Percentiles rank a stretch among this genome's conserved stretches.
phyloP scores from a whole-genome alignment of 2,329 filamentous ascomycete species.

The Penicillium sp. region DNA sequence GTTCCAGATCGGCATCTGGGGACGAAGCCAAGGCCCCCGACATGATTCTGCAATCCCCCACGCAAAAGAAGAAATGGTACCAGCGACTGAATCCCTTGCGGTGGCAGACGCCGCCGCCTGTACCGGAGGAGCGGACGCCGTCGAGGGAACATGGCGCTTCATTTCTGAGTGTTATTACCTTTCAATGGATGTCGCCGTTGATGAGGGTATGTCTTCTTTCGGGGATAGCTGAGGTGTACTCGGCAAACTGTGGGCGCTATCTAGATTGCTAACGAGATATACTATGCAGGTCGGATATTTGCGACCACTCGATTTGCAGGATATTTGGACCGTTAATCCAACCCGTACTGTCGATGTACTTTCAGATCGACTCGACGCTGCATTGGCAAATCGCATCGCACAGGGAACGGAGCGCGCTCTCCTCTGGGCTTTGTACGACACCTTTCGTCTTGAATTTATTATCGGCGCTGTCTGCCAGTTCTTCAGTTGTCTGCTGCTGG shows the following conservation, averaged over 20 bases:
- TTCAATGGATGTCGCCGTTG: slow-evolving; percentile 87
- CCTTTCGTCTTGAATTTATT: slow-evolving; percentile 83
- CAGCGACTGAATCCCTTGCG: slow-evolving; percentile 52
- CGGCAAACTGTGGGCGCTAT: not conserved
- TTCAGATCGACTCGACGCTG: slow-evolving; percentile 67
- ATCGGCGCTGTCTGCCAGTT: slow-evolving; percentile 81
- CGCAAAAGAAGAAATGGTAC: slow-evolving; percentile 43
- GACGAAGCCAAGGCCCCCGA: slow-evolving; percentile 25
- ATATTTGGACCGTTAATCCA: slow-evolving; percentile 90
- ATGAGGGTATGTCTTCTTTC: slow-evolving; percentile 67
- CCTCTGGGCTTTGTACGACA: slow-evolving; percentile 82
- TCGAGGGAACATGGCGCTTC: slow-evolving; percentile 75
- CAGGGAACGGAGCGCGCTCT: slow-evolving; percentile 75
- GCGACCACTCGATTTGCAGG: slow-evolving; percentile 78
- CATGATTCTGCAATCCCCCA: slow-evolving; percentile 8
- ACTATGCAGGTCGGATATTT: slow-evolving; percentile 75
- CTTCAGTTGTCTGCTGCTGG: slow-evolving; percentile 72
- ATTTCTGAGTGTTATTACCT: slow-evolving; percentile 77
- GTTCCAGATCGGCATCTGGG: slow-evolving; percentile 22
- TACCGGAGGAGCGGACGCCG: slow-evolving; percentile 59
- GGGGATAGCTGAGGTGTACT: not conserved
- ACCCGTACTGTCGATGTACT: slow-evolving; percentile 74
- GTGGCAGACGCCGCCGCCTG: slow-evolving; percentile 58
- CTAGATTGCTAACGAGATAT: slow-evolving; percentile 12
- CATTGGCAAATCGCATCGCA: slow-evolving; percentile 72